Evolutionary conservation across 352 stramenopile species (phyloP), one percentile per base, ranked within the genome.

Genomic region (Lagenidium sp.): DNA sequence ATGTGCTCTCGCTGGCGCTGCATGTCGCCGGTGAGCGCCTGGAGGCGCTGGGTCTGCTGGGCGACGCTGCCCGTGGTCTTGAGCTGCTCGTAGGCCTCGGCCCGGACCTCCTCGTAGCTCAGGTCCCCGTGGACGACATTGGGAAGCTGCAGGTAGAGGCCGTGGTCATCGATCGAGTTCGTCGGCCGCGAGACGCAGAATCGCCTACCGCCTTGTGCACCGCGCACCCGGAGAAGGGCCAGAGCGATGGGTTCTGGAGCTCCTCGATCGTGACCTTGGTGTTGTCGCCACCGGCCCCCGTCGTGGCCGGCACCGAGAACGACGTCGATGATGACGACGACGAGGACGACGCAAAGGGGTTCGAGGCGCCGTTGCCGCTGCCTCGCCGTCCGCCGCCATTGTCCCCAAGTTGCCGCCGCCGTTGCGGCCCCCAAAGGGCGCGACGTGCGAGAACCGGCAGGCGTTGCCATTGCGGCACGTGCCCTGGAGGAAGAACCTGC

Each of bases 401-500:
- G 15, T 32, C 30, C 23, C 42, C 31, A 29, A 32, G 12, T 36
- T 36, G 15, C 30, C 40, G 21, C 54, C 48, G 23, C 65, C 65
- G 1, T 53, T 25, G 24, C 36, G n/a, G 16, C 44, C 35, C 16
- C 57, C 48, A 31, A 57, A 57, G 1, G 60, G 46, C 20, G 41
- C 35, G 4, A 65, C 63, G 50, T 86, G 74, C 11, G 64, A 68
- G 55, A 85, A 87, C 49, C 67, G 71, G 56, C 75, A 87, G 48
- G 55, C 68, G 54, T 52, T 63, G 55, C 75, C 75, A 43, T 85
- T 85, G 62, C 71, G 71, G 57, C 75, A 87, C 11, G 47, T 80
- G 48, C 75, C 75, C 53, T 82, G 68, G 21, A 60, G 42, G 56
- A 81, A 87, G 57, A 85, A 87, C 57, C 71, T 74, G 65, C 75